These are phyloP conservation scores for Scutellaria barbata DNA, from an alignment of 257 asterid species.

Conservation along the genomic window DNA sequence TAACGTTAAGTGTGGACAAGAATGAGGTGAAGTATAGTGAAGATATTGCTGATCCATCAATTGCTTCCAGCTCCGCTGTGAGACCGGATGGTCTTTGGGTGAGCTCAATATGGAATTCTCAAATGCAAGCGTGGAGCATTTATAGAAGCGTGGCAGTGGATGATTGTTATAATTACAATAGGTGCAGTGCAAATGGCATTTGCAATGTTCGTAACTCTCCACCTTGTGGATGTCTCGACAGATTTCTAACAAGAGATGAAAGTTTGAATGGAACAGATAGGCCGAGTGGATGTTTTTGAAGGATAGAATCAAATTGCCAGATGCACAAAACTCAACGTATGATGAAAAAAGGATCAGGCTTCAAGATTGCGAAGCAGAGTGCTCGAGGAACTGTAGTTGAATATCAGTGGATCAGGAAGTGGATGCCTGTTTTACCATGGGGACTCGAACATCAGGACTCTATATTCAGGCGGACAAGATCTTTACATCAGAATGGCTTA, in stretches of 20 bases:
- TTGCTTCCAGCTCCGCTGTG: neutral
- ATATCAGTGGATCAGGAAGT: conserved; percentile 2
- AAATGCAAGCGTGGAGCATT: too few relatives aligned
- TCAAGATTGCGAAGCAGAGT: conserved; percentile 41
- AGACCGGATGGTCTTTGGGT: neutral
- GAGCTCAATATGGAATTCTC: neutral
- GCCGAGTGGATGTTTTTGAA: conserved; percentile 36
- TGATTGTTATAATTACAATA: neutral
- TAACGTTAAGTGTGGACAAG: neutral
- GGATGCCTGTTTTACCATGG: conserved; percentile 33
- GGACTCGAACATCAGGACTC: conserved; percentile 14
- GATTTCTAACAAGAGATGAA: neutral
- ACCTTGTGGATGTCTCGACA: conserved; percentile 3
- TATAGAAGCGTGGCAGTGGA: too few relatives aligned
- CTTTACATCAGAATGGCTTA: conserved; percentile 33
- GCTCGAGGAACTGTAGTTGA: conserved; percentile 41
- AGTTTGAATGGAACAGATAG: conserved; percentile 37
- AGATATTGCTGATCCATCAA: neutral
- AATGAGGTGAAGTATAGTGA: neutral
- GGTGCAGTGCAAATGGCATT: neutral
- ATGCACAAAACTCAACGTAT: too few relatives aligned
- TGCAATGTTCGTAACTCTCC: neutral
- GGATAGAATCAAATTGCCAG: conserved; percentile 35
- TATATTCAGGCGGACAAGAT: conserved; percentile 10
- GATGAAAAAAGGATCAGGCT: conserved; percentile 40